Evolutionary conservation across 495 filamentous ascomycete species (phyloP).

Genomic region (Aspergillus ellipticus): DNA sequence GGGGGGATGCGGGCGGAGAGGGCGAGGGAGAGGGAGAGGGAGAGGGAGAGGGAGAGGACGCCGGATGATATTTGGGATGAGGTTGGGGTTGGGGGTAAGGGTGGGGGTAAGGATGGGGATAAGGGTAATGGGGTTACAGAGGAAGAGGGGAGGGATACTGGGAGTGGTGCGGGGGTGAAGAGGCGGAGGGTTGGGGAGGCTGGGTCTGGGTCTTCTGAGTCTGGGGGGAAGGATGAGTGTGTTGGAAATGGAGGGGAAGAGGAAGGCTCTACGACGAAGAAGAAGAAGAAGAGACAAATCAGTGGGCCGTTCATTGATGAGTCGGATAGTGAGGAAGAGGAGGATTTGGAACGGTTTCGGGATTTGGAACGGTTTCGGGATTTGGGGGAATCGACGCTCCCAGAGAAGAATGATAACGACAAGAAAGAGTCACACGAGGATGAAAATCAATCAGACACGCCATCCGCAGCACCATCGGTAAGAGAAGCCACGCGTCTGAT

Average conservation of each 20-base stretch:
- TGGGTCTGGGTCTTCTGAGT: slow-evolving; percentile 21
- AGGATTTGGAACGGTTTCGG: slow-evolving; percentile 37
- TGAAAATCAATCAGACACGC: slow-evolving; percentile 47
- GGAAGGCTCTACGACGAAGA: not conserved
- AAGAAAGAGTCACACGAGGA: slow-evolving; percentile 11
- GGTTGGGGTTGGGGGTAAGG: not conserved
- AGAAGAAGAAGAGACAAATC: slow-evolving; percentile 12
- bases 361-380: slow-evolving; percentile 16
- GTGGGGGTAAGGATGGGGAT: not conserved
- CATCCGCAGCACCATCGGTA: slow-evolving; percentile 40
- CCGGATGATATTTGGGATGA: slow-evolving; percentile 38
- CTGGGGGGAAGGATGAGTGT: slow-evolving; percentile 16
- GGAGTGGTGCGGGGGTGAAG: slow-evolving; percentile 31
- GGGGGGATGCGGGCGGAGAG: slow-evolving; percentile 10
- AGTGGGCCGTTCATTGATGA: slow-evolving; percentile 62
- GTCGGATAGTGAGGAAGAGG: slow-evolving; percentile 64
- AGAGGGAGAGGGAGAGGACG: slow-evolving; percentile 20
- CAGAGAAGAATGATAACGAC: slow-evolving; percentile 1
- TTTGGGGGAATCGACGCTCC: not conserved
- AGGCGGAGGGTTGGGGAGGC: slow-evolving; percentile 41
- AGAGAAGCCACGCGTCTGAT: slow-evolving; percentile 55
- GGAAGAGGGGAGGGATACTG: slow-evolving; percentile 23
- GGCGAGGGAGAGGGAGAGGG: not conserved
- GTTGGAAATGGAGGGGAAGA: slow-evolving; percentile 14
- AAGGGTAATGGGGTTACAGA: not conserved